Percentiles rank a stretch among this genome's conserved stretches.
Evolutionary conservation across 768 basidiomycete genomes (phyloP).

Genomic region (Lentinula sp.): DNA sequence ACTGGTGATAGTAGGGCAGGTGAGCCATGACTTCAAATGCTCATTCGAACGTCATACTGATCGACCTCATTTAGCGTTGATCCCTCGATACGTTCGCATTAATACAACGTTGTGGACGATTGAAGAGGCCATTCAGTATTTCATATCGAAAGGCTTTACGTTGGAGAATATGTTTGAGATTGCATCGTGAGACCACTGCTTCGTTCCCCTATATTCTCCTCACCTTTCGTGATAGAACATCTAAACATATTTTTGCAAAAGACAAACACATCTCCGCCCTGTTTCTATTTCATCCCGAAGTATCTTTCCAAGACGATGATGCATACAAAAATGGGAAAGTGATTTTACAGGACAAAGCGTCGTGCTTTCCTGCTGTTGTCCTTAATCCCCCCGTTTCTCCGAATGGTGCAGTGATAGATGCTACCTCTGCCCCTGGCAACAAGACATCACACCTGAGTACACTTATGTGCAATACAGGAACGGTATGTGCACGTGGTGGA

Average conservation of each 20-base stretch:
- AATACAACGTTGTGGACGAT: constrained; percentile 68
- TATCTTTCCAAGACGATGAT: constrained; percentile 62
- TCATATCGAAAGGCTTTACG: constrained; percentile 50
- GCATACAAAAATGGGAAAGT: constrained; percentile 75
- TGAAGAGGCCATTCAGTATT: constrained; percentile 55
- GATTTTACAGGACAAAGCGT: constrained; percentile 96
- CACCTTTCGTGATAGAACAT: constrained; percentile 7
- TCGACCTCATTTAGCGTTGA: constrained; percentile 37
- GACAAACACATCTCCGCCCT: constrained; percentile 84
- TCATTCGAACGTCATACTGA: neutral
- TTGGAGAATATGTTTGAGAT: constrained; percentile 47
- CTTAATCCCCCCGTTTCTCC: constrained; percentile 64
- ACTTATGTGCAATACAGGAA: constrained; percentile 77
- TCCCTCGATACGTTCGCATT: constrained; percentile 83
- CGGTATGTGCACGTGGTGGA: constrained; percentile 36
- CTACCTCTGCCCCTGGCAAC: constrained; percentile 96
- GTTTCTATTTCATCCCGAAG: constrained; percentile 65
- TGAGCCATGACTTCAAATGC: constrained; percentile 21
- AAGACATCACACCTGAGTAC: constrained; percentile 94
- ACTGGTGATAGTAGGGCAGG: constrained; percentile 59
- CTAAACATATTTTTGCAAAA: constrained; percentile 56
- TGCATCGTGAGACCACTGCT: constrained; percentile 28
- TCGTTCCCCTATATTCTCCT: neutral
- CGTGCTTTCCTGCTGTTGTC: constrained; percentile 89
- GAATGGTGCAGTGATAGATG: constrained; percentile 71